Base-by-base conservation (phyloP, 2,329 filamentous ascomycete genomes). In the Sclerotiophoma versabilis region DNA sequence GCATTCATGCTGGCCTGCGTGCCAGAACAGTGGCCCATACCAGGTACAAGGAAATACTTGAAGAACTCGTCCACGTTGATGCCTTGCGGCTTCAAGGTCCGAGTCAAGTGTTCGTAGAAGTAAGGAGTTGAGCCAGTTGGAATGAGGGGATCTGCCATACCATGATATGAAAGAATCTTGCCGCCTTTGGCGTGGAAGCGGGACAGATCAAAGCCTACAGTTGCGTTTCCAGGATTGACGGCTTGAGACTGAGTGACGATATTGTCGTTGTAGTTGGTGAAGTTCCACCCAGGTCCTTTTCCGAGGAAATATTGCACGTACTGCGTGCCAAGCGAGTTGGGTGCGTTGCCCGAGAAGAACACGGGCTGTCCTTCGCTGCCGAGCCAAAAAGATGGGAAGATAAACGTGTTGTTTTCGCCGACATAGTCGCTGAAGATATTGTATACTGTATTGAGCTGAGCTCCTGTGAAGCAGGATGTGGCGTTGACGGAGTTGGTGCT, bases 71-170 rank as follows among this genome's bases (percentile, higher is more conserved):
- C 71, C 1, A 79, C 55, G 3, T 75, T 58, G 25, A 76, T 62
- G 17, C 72, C 75, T 11, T 62, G 54, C 0, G 74, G 71, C n/a
- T 68, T 53, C 20, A 79, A 53, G 0, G 69, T 69, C 6, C 66
- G 67, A n/a, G 65, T 41, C 1, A 83, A 77, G 14, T 78, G 75
- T 15, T 77, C 73, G 68, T 83, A 82, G 63, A 77, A 87, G 65
- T 82, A 82, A 9, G 80, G 76, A 2, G 79, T 81, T 17, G 80
- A 77, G 0, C 79, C 78, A 0, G 79, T 79, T 12, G 81, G 77
- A 48, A 86, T 87, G 7, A 76, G 63, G 1, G 61, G 73, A 57
- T 80, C 78, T 6, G 66, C 61, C 33, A 83, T 76, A 11, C 81
- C 77, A 33, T 83, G 77, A 54, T 76, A 79, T 17, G 64, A 73